Evolutionary conservation across 2,329 filamentous ascomycete genomes (phyloP).

Genomic region (Botrytis fragariae): DNA sequence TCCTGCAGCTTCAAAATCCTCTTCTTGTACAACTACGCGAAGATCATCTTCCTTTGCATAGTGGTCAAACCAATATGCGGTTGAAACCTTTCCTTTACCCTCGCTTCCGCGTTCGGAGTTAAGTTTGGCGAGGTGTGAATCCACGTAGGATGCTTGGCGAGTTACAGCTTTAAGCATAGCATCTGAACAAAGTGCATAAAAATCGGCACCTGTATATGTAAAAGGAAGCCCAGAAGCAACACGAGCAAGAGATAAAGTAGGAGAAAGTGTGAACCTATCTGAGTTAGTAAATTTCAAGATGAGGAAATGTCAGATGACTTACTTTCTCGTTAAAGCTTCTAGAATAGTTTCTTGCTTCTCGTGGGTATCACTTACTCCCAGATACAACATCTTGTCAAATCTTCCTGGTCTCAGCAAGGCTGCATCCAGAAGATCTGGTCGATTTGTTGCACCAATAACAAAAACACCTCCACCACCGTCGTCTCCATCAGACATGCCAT

Average conservation of each 20-base stretch:
- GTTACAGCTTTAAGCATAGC: constrained; percentile 99
- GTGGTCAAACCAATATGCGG: constrained; percentile 96
- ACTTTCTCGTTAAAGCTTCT: constrained; percentile 93
- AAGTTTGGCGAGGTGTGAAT: constrained; percentile 74
- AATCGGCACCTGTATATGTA: constrained; percentile 95
- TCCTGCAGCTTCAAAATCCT: constrained; percentile 81
- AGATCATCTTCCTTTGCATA: constrained; percentile 78
- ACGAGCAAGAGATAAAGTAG: constrained; percentile 69
- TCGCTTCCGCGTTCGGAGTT: constrained; percentile 47
- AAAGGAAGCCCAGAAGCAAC: constrained; percentile 81
- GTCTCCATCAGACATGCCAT: constrained; percentile 94
- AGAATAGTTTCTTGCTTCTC: constrained; percentile 94
- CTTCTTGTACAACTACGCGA: constrained; percentile 81
- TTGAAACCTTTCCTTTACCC: constrained; percentile 54
- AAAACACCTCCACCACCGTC: constrained; percentile 82
- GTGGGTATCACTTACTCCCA: constrained; percentile 94
- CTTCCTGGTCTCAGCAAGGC: constrained; percentile 84
- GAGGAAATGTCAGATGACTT: constrained; percentile 40
- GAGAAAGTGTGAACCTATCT: constrained; percentile 78
- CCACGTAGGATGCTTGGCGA: constrained; percentile 78
- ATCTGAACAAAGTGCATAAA: constrained; percentile 95
- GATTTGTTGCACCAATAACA: constrained; percentile 93
- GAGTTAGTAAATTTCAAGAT: constrained; percentile 23
- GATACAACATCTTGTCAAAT: constrained; percentile 98
- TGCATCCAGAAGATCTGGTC: constrained; percentile 88